These are phyloP conservation scores for Pseudonitzschia delicatissima DNA, from an alignment of 108 stramenopile species.

Conservation along the genomic window DNA sequence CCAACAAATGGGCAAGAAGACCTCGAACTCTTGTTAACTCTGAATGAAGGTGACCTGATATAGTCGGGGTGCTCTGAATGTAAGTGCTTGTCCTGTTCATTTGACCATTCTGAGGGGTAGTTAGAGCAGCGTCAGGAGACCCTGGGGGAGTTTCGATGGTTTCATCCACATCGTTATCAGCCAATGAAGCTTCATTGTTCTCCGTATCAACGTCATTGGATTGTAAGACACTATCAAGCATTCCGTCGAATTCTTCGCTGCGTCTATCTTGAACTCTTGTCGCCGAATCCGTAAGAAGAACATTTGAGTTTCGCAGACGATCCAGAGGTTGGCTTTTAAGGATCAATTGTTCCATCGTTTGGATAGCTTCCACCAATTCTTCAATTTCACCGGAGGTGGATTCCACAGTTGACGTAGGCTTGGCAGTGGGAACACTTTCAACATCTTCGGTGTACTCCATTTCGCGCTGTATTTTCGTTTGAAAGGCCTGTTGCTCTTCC, in stretches of 20 bases:
- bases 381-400: constrained; percentile 58
- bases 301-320: constrained; percentile 11
- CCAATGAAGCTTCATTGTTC: constrained; percentile 37
- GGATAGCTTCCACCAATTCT: constrained; percentile 67
- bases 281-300: not conserved
- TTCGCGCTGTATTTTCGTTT: not conserved
- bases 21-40: constrained; percentile 77
- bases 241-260: not conserved
- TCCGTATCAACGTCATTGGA: constrained; percentile 33
- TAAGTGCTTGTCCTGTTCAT: not conserved
- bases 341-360: constrained; percentile 80
- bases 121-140: constrained; percentile 34
- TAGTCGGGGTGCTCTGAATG: not conserved
- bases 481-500: constrained; percentile 2
- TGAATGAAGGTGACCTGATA: constrained; percentile 31
- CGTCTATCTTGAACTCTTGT: not conserved
- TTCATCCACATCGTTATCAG: constrained; percentile 18
- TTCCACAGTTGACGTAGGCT: constrained; percentile 15
- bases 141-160: constrained; percentile 93
- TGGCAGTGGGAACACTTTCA: constrained; percentile 3
- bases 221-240: constrained; percentile 24
- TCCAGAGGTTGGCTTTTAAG: constrained; percentile 47
- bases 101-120: not conserved
- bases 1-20: constrained; percentile 67
- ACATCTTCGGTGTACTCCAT: not conserved